Evolutionary conservation across 2,329 filamentous ascomycete species (phyloP), one percentile per base, ranked within the genome.

Genomic region (Aureobasidium sp.): DNA sequence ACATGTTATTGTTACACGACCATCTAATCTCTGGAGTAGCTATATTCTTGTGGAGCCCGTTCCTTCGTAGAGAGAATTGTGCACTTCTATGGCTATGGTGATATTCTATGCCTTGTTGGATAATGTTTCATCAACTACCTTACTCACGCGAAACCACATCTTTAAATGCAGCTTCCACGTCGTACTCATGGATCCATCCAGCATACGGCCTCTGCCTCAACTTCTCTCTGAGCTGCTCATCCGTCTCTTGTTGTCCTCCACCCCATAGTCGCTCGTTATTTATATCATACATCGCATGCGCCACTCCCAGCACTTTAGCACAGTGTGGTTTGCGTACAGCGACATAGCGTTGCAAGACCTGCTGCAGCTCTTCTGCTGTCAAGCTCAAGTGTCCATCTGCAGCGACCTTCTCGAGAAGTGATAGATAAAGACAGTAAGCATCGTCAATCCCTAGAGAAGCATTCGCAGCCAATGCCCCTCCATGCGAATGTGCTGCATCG

Each of bases 381-480:
- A 57, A 6, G 2, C 17, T 27, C 53, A 45, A 27, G n/a, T 17
- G 15, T 1, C 31, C 53, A 9, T 27, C 55, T 11, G 44, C 1
- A 9, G 31, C 45, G 1, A 45, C 15, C 20, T 22, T 20, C 4
- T 47, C 3, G n/a, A 57, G 20, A n/a, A 57, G n/a, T 3, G 42
- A 59, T 4, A 48, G 44, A 22, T 59, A 59, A 4, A 59, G 31
- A 17, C 42, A 47, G 12, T 72, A 76, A 7, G 74, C 73, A 65
- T 77, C 74, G 49, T 77, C 74, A 31, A 77, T 71, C 1, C 74
- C 74, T 5, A 76, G 67, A 41, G 72, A 75, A 8, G 73, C 74
- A 17, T 75, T 74, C 3, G 74, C 73, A 9, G 74, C 75, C 61
- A 72, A 70, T 15, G 73, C 74, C 27, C 73, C 74, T 17, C 74